phyloP scores from a whole-genome alignment of 2,329 filamentous ascomycete species.

The Sphaerulina populicola region DNA sequence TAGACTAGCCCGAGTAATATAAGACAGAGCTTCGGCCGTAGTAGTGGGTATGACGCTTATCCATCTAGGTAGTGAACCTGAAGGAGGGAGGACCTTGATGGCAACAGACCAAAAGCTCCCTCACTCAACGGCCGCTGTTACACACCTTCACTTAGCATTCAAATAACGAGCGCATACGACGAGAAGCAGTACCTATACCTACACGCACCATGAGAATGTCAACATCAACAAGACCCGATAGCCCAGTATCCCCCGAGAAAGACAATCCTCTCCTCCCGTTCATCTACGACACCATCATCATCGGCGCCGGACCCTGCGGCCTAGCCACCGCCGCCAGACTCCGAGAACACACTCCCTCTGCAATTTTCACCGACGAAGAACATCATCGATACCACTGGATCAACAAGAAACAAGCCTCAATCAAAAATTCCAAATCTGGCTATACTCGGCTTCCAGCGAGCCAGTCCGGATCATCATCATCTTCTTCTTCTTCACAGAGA shows the following conservation, averaged over 20 bases:
- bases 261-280: constrained; percentile 15
- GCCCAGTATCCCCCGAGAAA: constrained; percentile 13
- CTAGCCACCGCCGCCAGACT: constrained; percentile 66
- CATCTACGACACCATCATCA: constrained; percentile 58
- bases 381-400: constrained; percentile 76
- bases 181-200: too few relatives aligned
- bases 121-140: not conserved
- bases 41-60: constrained; percentile 2
- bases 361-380: constrained; percentile 75
- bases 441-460: constrained; percentile 25
- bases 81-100: constrained; percentile 13
- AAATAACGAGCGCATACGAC: not conserved
- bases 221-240: constrained; percentile 14
- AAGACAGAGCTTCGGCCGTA: not conserved
- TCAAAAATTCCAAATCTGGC: constrained; percentile 47
- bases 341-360: constrained; percentile 63
- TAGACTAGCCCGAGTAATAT: not conserved
- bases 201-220: constrained; percentile 3
- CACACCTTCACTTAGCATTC: not conserved
- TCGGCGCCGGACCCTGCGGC: constrained; percentile 67
- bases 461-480: constrained; percentile 4
- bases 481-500: constrained; percentile 1
- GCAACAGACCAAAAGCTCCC: constrained; percentile 1
- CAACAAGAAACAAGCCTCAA: constrained; percentile 51
- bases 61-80: constrained; percentile 7